Percentiles rank a stretch among this genome's conserved stretches.
Evolutionary conservation across 2,329 filamentous ascomycete genomes (phyloP).

Genomic region (Epichloe elymi): DNA sequence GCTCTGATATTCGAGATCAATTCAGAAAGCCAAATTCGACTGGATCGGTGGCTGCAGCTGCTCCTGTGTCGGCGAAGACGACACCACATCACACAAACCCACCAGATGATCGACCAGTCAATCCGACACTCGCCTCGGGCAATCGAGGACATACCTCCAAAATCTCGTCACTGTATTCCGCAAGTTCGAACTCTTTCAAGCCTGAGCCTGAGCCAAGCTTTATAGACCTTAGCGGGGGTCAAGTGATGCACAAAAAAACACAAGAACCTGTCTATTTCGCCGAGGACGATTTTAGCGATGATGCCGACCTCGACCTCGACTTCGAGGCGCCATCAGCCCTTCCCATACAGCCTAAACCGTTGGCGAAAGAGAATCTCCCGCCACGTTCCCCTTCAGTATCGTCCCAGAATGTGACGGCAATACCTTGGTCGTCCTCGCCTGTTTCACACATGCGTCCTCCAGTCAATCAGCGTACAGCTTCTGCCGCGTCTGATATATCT

Average conservation of each 20-base stretch:
- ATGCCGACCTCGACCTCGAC: conserved; percentile 61
- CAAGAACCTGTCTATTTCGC: conserved; percentile 44
- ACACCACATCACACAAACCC: conserved; percentile 13
- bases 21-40: conserved; percentile 31
- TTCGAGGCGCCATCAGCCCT: conserved; percentile 46
- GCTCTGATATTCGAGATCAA: conserved; percentile 37
- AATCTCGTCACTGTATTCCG: conserved; percentile 24
- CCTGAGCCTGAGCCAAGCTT: conserved; percentile 13
- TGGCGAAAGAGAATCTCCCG: conserved; percentile 14
- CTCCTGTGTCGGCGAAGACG: conserved; percentile 26
- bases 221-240: conserved; percentile 22
- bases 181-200: conserved; percentile 34
- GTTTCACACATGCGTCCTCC: conserved; percentile 33
- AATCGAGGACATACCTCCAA: conserved; percentile 3
- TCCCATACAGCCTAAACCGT: conserved; percentile 19
- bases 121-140: conserved; percentile 15
- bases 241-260: conserved; percentile 12
- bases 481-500: conserved; percentile 9
- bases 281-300: conserved; percentile 79
- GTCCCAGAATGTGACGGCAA: conserved; percentile 13
- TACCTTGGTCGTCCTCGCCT: conserved; percentile 65
- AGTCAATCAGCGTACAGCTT: conserved; percentile 8
- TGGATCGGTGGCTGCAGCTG: conserved; percentile 17
- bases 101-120: conserved; percentile 18
- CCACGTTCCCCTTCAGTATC: conserved; percentile 16